Conservation (phyloP, 768 basidiomycete genomes). For the Amanita pallidorosea region DNA sequence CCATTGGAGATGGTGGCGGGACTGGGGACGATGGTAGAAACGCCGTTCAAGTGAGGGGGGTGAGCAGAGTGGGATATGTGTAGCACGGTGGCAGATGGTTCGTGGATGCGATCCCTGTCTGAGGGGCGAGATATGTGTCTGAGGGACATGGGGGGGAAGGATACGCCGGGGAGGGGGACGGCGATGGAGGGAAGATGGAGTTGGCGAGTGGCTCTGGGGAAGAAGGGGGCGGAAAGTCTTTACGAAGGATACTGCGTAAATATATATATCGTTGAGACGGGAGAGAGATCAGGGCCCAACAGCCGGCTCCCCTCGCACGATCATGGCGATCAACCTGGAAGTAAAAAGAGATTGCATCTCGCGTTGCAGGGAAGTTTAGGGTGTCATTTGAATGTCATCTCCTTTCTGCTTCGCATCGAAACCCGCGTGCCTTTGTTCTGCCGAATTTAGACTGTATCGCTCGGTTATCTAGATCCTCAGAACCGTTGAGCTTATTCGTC, state of each 20-base stretch:
- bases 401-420: conserved; percentile 26
- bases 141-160: conserved; percentile 39
- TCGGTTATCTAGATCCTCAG: conserved; percentile 26
- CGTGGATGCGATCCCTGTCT: conserved; percentile 57
- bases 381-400: conserved; percentile 33
- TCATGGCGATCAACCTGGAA: conserved; percentile 52
- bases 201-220: conserved; percentile 12
- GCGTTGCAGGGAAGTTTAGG: conserved; percentile 28
- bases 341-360: conserved; percentile 32
- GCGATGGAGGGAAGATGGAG: conserved; percentile 15
- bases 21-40: conserved; percentile 29
- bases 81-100: conserved; percentile 28
- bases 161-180: conserved; percentile 16
- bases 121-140: conserved; percentile 50
- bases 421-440: conserved; percentile 52
- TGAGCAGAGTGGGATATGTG: conserved; percentile 28
- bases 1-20: conserved; percentile 35
- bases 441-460: conserved; percentile 33
- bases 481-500: conserved; percentile 31
- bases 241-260: conserved; percentile 29
- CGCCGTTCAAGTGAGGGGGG: conserved; percentile 46
- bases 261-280: conserved; percentile 45
- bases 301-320: conserved; percentile 44
- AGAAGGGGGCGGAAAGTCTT: conserved; percentile 40
- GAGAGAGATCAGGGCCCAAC: conserved; percentile 32